These are phyloP conservation scores for Neodidymelliopsis sp. DNA, from an alignment of 2,329 filamentous ascomycete genomes.

Conservation along the genomic window DNA sequence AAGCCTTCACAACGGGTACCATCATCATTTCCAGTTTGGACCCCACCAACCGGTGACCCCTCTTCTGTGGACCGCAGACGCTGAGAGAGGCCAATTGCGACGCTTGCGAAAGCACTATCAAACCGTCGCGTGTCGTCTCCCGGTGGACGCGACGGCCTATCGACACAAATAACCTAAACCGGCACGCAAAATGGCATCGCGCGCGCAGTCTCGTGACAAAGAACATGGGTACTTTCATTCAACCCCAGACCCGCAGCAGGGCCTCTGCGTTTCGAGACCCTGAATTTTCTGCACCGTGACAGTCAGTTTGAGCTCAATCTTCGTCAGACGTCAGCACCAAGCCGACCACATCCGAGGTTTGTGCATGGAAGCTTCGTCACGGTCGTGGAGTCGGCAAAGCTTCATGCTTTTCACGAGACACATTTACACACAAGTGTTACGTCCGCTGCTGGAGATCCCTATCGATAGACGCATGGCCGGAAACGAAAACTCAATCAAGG, in stretches of 20 bases:
- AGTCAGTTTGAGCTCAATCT: conserved; percentile 25
- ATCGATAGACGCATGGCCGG: conserved; percentile 13
- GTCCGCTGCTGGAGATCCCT: conserved; percentile 17
- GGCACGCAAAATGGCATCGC: conserved; percentile 23
- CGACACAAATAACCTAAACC: conserved; percentile 43
- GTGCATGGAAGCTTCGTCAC: conserved; percentile 18
- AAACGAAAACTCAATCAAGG: conserved; percentile 19
- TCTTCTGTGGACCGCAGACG: conserved; percentile 42
- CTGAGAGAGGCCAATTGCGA: conserved; percentile 40
- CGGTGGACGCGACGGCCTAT: conserved; percentile 41
- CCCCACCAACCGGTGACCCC: conserved; percentile 48
- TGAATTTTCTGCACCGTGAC: conserved; percentile 33
- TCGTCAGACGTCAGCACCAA: conserved; percentile 25
- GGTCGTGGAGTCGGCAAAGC: conserved; percentile 16
- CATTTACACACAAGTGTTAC: conserved; percentile 15
- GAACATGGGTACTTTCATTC: conserved; percentile 22
- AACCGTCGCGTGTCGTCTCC: conserved; percentile 40
- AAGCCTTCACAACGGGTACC: conserved; percentile 40
- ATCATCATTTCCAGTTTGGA: conserved; percentile 30
- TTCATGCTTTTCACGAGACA: conserved; percentile 5
- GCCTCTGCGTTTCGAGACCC: conserved; percentile 42
- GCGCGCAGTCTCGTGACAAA: conserved; percentile 46
- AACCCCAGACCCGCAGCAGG: conserved; percentile 38
- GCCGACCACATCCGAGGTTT: conserved; percentile 25
- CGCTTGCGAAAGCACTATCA: conserved; percentile 36